Percentiles rank a stretch among this genome's conserved stretches.
Evolutionary conservation across 2,329 filamentous ascomycete genomes (phyloP).

Genomic region (Paecilomyces dactylethromorphus): DNA sequence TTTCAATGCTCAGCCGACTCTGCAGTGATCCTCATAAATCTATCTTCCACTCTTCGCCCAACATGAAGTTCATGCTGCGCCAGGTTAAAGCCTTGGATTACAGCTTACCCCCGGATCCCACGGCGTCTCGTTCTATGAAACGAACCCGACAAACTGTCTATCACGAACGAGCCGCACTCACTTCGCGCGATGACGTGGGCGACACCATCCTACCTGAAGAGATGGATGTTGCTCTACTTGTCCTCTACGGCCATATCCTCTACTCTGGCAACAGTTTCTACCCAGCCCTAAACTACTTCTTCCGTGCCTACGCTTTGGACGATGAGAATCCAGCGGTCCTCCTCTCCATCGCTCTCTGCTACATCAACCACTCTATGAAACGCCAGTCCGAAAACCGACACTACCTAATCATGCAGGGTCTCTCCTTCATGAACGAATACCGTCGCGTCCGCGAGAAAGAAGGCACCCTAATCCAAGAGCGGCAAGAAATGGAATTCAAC

Average conservation of each 20-base stretch:
- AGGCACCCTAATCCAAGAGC: slow-evolving; percentile 37
- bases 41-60: slow-evolving; percentile 70
- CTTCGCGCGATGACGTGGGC: slow-evolving; percentile 30
- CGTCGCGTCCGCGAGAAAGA: slow-evolving; percentile 52
- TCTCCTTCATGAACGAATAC: slow-evolving; percentile 73
- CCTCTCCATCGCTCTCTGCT: slow-evolving; percentile 73
- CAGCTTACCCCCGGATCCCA: slow-evolving; percentile 48
- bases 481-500: slow-evolving; percentile 77
- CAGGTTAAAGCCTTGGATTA: slow-evolving; percentile 88
- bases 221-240: slow-evolving; percentile 74
- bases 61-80: slow-evolving; percentile 84
- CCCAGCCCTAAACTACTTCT: slow-evolving; percentile 81
- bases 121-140: slow-evolving; percentile 19
- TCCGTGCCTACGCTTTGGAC: slow-evolving; percentile 66
- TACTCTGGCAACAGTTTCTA: slow-evolving; percentile 77
- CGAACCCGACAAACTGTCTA: slow-evolving; percentile 36
- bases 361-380: slow-evolving; percentile 84
- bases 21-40: slow-evolving; percentile 57
- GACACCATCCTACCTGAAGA: slow-evolving; percentile 34
- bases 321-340: slow-evolving; percentile 72
- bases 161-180: slow-evolving; percentile 36
- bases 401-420: slow-evolving; percentile 76
- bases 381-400: slow-evolving; percentile 85
- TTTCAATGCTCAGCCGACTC: slow-evolving; percentile 68
- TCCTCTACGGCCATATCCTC: slow-evolving; percentile 85